Evolutionary conservation across 2,329 filamentous ascomycete genomes (phyloP).

Genomic region (Corniculantispora saksenae): DNA sequence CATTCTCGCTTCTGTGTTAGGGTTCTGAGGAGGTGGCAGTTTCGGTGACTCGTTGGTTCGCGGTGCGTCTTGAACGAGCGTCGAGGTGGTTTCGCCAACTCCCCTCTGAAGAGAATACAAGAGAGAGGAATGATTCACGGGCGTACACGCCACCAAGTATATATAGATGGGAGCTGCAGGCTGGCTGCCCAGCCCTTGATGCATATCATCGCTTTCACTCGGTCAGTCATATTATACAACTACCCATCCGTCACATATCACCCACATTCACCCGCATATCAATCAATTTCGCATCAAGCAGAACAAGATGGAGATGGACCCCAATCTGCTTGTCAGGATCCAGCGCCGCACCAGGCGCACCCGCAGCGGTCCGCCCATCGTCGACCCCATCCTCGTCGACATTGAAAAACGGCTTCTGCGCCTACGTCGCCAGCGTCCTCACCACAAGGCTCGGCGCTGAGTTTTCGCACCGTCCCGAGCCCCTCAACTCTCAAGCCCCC

Average conservation of each 20-base stretch:
- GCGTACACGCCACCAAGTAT: too few species aligned
- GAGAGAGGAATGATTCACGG: background rate
- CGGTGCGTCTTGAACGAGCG: background rate
- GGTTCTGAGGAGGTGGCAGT: background rate
- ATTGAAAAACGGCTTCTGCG: slow-evolving; percentile 16
- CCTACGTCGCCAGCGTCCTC: slow-evolving; percentile 9
- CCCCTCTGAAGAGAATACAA: background rate
- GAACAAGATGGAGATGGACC: slow-evolving; percentile 3
- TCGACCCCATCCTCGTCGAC: slow-evolving; percentile 7
- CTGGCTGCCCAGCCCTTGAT: too few species aligned
- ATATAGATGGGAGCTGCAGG: background rate
- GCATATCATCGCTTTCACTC: background rate
- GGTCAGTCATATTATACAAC: background rate
- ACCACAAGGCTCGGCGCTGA: background rate
- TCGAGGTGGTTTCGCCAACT: background rate
- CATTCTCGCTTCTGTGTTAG: background rate
- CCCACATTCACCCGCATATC: too few species aligned
- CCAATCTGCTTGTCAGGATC: slow-evolving; percentile 1
- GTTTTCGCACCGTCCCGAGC: background rate
- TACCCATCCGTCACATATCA: background rate
- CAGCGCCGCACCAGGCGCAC: slow-evolving; percentile 4
- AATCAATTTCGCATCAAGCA: too few species aligned
- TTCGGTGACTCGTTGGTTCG: background rate
- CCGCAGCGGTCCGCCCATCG: background rate
- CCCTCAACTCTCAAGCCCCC: background rate